phyloP scores from a whole-genome alignment of 768 basidiomycete species.

The Leccinum ochraceum region DNA sequence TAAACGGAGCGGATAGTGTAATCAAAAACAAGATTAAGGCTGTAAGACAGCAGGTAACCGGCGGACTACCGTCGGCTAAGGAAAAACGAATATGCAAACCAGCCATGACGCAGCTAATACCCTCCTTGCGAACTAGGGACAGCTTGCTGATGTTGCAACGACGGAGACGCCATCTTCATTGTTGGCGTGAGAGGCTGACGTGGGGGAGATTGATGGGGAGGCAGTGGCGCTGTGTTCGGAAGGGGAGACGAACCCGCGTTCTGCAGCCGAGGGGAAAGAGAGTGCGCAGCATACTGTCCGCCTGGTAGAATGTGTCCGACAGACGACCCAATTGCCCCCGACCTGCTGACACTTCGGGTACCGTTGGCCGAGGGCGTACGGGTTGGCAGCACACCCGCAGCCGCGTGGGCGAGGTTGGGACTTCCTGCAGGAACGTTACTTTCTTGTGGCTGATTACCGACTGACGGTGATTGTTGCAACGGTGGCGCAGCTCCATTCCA shows the following conservation, averaged over 20 bases:
- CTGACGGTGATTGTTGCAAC: slow-evolving; percentile 24
- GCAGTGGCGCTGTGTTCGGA: slow-evolving; percentile 41
- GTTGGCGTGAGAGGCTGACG: slow-evolving; percentile 51
- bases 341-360: slow-evolving; percentile 44
- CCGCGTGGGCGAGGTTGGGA: slow-evolving; percentile 36
- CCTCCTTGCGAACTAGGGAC: slow-evolving; percentile 54
- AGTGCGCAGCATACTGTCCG: slow-evolving; percentile 42
- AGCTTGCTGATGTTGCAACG: slow-evolving; percentile 54
- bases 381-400: slow-evolving; percentile 37
- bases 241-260: slow-evolving; percentile 47
- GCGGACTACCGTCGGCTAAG: slow-evolving; percentile 8
- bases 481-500: slow-evolving; percentile 36
- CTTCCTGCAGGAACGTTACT: slow-evolving; percentile 32
- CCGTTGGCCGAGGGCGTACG: slow-evolving; percentile 62
- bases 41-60: slow-evolving; percentile 20
- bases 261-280: slow-evolving; percentile 53
- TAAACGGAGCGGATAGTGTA: slow-evolving; percentile 37
- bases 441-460: slow-evolving; percentile 26
- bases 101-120: slow-evolving; percentile 39
- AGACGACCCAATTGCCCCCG: slow-evolving; percentile 19
- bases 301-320: slow-evolving; percentile 36
- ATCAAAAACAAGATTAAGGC: slow-evolving; percentile 32
- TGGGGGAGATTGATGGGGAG: slow-evolving; percentile 47
- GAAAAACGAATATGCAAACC: slow-evolving; percentile 17
- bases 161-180: slow-evolving; percentile 55